Evolutionary conservation across 108 stramenopile genomes (phyloP).

Genomic region (Fistulifera pelliculosa): DNA sequence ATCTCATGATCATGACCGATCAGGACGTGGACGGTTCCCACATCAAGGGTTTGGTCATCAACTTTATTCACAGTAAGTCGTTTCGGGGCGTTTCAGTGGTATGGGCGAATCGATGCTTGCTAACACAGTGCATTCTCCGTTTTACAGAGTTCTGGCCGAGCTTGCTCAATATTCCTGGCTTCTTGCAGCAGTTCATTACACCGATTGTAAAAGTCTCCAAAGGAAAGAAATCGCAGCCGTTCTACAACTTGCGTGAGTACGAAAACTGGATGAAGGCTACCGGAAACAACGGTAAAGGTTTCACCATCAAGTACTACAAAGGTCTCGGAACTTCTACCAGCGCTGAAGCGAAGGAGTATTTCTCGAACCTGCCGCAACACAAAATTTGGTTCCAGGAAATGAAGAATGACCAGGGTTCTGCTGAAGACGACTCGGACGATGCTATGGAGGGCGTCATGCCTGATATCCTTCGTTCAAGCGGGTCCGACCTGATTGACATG

Average conservation of each 20-base stretch:
- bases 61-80: conserved; percentile 82
- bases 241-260: conserved; percentile 96
- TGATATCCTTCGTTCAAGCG: conserved; percentile 25
- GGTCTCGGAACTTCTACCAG: conserved; percentile 66
- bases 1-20: conserved; percentile 93
- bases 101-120: not conserved
- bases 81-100: not conserved
- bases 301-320: conserved; percentile 98
- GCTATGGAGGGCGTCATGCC: conserved; percentile 13
- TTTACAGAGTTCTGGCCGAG: conserved; percentile 83
- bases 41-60: conserved; percentile 99
- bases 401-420: conserved; percentile 32
- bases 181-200: conserved; percentile 99
- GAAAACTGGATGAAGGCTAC: conserved; percentile 83
- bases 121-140: not conserved
- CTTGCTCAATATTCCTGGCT: conserved; percentile 89
- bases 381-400: conserved; percentile 58
- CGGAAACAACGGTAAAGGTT: conserved; percentile 88
- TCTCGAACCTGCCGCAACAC: conserved; percentile 64
- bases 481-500: conserved; percentile 93
- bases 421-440: conserved; percentile 25
- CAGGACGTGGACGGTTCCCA: conserved; percentile 99
- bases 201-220: conserved; percentile 98
- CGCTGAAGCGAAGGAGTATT: conserved; percentile 90
- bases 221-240: conserved; percentile 69